Evolutionary conservation across 2,329 filamentous ascomycete species (phyloP).

Genomic region (Hirsutella minnesotensis): DNA sequence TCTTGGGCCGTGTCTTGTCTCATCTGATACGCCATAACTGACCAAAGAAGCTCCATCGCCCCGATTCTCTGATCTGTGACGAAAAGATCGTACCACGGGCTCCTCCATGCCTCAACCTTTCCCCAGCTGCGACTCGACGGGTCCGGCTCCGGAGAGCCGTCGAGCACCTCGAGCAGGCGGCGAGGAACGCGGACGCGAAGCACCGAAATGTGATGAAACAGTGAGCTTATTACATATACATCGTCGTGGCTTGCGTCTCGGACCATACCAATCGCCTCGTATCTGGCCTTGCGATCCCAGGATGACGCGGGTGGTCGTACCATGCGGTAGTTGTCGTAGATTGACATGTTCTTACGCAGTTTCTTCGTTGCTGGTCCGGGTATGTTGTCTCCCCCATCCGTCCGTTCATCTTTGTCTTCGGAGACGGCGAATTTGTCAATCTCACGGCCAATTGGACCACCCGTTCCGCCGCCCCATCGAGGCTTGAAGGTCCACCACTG

Average conservation of each 20-base stretch:
- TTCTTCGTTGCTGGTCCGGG: conserved; percentile 27
- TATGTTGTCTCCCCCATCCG: conserved; percentile 12
- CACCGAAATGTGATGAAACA: conserved; percentile 51
- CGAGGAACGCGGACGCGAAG: conserved; percentile 46
- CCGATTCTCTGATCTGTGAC: conserved; percentile 38
- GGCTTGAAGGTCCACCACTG: conserved; percentile 50
- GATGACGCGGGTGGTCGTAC: conserved; percentile 42
- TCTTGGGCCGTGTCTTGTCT: conserved; percentile 18
- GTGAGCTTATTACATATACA: conserved; percentile 46
- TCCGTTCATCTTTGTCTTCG: conserved; percentile 32
- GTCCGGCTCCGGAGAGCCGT: conserved; percentile 28
- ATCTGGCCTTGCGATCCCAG: conserved; percentile 50
- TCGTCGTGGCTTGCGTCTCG: conserved; percentile 41
- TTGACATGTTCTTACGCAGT: conserved; percentile 40
- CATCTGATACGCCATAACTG: conserved; percentile 50
- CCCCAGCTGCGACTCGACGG: conserved; percentile 32
- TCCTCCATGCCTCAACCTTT: conserved; percentile 42
- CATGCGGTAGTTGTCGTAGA: conserved; percentile 55
- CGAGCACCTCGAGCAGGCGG: conserved; percentile 38
- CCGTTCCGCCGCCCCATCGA: conserved; percentile 51
- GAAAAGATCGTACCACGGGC: conserved; percentile 51
- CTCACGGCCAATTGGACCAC: conserved; percentile 52
- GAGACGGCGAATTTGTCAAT: conserved; percentile 34
- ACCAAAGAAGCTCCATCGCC: conserved; percentile 47
- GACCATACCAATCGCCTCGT: conserved; percentile 42